Evolutionary conservation across 495 filamentous ascomycete species (phyloP).

Genomic region (Hamigera avellanea): DNA sequence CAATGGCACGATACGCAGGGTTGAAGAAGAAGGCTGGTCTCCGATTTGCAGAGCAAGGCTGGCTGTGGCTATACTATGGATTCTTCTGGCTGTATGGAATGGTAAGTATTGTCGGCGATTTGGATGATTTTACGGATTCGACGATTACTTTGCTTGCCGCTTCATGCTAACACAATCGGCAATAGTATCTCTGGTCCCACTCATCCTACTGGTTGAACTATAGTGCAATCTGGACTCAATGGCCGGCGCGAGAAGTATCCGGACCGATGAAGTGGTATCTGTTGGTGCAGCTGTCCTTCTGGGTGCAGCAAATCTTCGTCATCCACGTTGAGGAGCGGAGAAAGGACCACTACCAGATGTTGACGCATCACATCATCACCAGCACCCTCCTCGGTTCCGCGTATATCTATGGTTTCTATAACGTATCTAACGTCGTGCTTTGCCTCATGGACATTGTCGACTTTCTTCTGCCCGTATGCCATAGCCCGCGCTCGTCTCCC

Average conservation of each 20-base stretch:
- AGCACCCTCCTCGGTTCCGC: conserved; percentile 64
- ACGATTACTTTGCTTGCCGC: neutral
- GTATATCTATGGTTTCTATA: conserved; percentile 74
- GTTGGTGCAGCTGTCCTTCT: conserved; percentile 82
- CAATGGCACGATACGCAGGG: conserved; percentile 56
- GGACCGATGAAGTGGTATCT: conserved; percentile 83
- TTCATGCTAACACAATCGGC: neutral
- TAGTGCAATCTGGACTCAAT: conserved; percentile 67
- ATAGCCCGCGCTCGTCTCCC: neutral
- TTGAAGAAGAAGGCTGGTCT: conserved; percentile 61
- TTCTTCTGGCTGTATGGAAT: conserved; percentile 74
- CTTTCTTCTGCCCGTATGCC: conserved; percentile 69
- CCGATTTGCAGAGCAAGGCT: conserved; percentile 87
- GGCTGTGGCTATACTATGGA: conserved; percentile 70
- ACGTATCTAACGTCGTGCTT: conserved; percentile 80
- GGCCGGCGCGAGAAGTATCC: conserved; percentile 61
- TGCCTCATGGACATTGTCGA: conserved; percentile 93
- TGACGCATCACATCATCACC: conserved; percentile 88
- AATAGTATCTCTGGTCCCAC: conserved; percentile 67
- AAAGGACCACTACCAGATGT: conserved; percentile 94
- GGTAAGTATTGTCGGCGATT: conserved; percentile 43
- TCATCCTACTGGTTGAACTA: conserved; percentile 73
- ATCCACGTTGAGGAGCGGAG: conserved; percentile 88
- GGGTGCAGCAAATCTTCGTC: conserved; percentile 87
- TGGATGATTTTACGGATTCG: neutral